Percentiles rank a stretch among this genome's conserved stretches.
Conservation (phyloP, 164 flowering plant species). For the Paratinospora sagittata region DNA sequence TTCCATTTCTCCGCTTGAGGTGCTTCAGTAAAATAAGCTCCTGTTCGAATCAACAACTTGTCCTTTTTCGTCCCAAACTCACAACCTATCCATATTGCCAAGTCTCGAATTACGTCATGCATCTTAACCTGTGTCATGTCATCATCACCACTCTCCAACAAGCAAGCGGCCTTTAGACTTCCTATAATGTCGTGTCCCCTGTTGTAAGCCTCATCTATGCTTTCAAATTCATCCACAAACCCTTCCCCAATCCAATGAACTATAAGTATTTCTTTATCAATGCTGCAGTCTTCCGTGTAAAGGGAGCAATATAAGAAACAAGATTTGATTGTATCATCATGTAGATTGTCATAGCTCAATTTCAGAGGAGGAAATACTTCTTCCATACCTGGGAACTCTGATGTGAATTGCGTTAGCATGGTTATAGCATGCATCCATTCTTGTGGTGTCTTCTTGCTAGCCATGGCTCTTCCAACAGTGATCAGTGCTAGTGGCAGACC, state of each 20-base stretch:
- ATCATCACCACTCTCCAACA: neutral
- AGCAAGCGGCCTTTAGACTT: neutral
- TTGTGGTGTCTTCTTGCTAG: neutral
- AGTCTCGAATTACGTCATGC: conserved; percentile 4
- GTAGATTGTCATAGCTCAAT: conserved; percentile 1
- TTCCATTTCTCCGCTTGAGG: too few relatives aligned
- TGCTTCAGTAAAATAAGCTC: too few relatives aligned
- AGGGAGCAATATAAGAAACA: conserved; percentile 7
- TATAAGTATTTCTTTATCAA: neutral
- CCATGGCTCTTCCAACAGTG: conserved; percentile 3
- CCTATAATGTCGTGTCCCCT: too few relatives aligned
- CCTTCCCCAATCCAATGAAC: conserved; percentile 7
- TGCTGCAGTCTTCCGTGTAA: neutral
- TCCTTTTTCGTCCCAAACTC: neutral
- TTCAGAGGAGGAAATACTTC: neutral
- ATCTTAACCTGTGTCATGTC: conserved; percentile 5
- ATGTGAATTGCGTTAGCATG: neutral
- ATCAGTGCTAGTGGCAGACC: conserved; percentile 15
- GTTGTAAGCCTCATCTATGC: neutral
- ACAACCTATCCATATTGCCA: too few relatives aligned
- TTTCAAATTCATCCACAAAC: neutral
- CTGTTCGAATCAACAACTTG: too few relatives aligned
- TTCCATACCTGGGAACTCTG: neutral
- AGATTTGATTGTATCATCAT: neutral
- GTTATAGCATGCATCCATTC: neutral